Conservation (phyloP, 2,329 filamentous ascomycete species). For the Xylariaceae sp. region DNA sequence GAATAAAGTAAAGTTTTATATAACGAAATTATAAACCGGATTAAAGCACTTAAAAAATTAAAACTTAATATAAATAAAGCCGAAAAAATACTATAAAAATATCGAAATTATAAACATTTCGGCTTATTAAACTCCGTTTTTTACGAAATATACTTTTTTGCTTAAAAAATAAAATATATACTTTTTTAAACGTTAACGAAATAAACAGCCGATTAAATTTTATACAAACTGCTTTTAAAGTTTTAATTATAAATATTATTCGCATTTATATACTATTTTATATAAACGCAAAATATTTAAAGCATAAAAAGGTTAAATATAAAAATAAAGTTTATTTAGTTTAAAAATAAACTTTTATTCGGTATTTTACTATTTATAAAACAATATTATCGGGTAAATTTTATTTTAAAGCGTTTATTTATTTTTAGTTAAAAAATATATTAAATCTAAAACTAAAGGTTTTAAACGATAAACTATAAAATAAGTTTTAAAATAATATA, state of each 20-base stretch:
- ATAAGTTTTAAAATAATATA: constrained; percentile 38
- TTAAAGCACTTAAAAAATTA: no score
- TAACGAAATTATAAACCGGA: no score
- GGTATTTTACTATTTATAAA: constrained; percentile 26
- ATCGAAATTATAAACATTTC: constrained; percentile 36
- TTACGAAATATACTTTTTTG: constrained; percentile 34
- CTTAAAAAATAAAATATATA: constrained; percentile 43
- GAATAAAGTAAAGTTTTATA: constrained; percentile 17
- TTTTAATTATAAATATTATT: constrained; percentile 37
- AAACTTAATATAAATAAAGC: no score
- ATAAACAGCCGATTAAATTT: constrained; percentile 31
- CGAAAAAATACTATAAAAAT: no score
- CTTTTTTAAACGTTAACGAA: constrained; percentile 33
- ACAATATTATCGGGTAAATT: constrained; percentile 1
- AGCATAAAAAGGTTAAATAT: constrained; percentile 25
- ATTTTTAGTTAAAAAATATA: constrained; percentile 23
- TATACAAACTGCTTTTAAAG: constrained; percentile 39
- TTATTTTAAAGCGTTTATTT: constrained; percentile 1
- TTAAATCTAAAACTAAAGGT: constrained; percentile 21
- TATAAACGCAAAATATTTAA: constrained; percentile 53
- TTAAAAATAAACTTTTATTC: constrained; percentile 47
- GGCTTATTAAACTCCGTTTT: constrained; percentile 30
- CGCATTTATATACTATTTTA: constrained; percentile 41
- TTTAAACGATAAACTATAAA: constrained; percentile 28
- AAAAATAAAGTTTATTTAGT: constrained; percentile 39